These are phyloP conservation scores for Globisporangium nagaii DNA, from an alignment of 352 stramenopile species.

Conservation along the genomic window DNA sequence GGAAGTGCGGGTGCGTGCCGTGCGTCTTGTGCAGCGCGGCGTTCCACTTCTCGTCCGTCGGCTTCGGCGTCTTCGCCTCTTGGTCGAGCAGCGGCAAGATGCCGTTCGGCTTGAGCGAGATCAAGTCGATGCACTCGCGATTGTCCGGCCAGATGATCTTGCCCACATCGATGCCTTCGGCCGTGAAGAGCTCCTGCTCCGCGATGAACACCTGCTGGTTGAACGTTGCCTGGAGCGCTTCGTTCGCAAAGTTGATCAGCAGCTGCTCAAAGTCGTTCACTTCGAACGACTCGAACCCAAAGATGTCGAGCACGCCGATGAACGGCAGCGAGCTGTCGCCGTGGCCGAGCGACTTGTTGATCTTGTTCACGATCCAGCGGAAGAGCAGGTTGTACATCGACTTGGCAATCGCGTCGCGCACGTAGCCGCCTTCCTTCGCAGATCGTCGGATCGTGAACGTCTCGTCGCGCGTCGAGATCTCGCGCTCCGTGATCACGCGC, in stretches of 20 bases:
- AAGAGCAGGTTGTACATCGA: slow-evolving; percentile 91
- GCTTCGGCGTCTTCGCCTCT: slow-evolving; percentile 76
- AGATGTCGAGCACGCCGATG: slow-evolving; percentile 97
- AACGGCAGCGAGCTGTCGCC: slow-evolving; percentile 67
- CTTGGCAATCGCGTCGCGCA: slow-evolving; percentile 91
- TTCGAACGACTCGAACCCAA: slow-evolving; percentile 96
- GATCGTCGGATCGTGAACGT: slow-evolving; percentile 79
- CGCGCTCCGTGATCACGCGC: slow-evolving; percentile 75
- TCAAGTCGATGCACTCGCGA: slow-evolving; percentile 81
- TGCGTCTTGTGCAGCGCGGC: slow-evolving; percentile 78
- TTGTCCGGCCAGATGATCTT: slow-evolving; percentile 85
- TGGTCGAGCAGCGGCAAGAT: slow-evolving; percentile 77
- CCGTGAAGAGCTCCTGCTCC: slow-evolving; percentile 74
- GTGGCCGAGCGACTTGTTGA: slow-evolving; percentile 80
- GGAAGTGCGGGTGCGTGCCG: slow-evolving; percentile 61
- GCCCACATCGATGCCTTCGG: slow-evolving; percentile 78
- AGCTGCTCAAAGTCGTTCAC: slow-evolving; percentile 91
- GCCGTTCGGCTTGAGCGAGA: slow-evolving; percentile 74
- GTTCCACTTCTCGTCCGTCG: slow-evolving; percentile 85
- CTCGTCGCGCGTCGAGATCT: slow-evolving; percentile 74
- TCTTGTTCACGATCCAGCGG: slow-evolving; percentile 76
- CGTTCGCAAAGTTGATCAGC: slow-evolving; percentile 89
- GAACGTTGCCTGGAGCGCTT: slow-evolving; percentile 84
- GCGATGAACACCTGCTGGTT: slow-evolving; percentile 89
- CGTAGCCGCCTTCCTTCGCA: slow-evolving; percentile 75